These are phyloP conservation scores for Trifolium repens DNA, from an alignment of 306 rosid genomes.

Conservation along the genomic window DNA sequence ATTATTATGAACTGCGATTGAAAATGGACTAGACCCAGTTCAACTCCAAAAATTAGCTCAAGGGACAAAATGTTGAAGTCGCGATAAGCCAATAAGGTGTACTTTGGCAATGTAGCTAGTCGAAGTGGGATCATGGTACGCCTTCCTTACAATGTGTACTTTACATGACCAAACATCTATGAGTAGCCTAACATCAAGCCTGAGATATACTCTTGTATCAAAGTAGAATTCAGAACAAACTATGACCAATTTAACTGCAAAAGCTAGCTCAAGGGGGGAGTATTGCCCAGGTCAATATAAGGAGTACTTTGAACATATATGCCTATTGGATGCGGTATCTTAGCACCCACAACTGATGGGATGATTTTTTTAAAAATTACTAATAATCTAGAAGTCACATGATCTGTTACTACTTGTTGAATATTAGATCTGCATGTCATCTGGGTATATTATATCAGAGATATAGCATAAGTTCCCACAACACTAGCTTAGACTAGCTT, in stretches of 20 bases:
- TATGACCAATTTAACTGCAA: background rate
- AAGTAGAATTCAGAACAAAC: conserved; percentile 7
- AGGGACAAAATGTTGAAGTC: background rate
- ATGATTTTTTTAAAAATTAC: background rate
- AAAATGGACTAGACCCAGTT: background rate
- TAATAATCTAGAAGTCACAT: background rate
- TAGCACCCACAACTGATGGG: background rate
- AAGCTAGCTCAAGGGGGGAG: background rate
- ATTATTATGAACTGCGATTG: background rate
- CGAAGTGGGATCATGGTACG: background rate
- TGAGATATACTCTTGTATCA: background rate
- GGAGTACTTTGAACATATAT: conserved; percentile 5
- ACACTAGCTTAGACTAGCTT: no score
- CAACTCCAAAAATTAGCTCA: background rate
- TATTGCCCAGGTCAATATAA: background rate
- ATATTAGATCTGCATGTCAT: background rate
- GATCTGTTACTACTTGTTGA: background rate
- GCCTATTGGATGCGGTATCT: background rate
- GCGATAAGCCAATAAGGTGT: background rate
- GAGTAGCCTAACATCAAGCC: background rate
- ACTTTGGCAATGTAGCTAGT: background rate
- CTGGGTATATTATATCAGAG: background rate
- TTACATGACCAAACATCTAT: background rate
- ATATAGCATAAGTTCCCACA: no score
- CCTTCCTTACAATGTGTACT: background rate